Base-by-base conservation (phyloP, 768 basidiomycete genomes). In the Leccinum barrowsii region DNA sequence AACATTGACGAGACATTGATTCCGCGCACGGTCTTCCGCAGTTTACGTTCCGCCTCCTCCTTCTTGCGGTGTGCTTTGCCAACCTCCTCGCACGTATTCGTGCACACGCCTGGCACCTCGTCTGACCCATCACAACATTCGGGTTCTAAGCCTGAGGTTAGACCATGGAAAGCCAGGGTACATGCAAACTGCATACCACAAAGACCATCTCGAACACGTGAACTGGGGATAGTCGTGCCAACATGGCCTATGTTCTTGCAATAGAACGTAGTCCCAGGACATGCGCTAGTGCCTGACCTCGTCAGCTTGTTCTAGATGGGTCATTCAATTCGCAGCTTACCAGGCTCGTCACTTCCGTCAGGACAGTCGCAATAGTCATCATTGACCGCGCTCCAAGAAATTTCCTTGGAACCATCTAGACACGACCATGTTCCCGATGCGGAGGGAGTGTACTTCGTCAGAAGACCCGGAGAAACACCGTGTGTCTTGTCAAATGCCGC, bases 71-170 rank as follows among this genome's bases (percentile, higher is more conserved):
- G 84, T 32, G 67, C 83, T 58, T 84, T 82, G 1, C 94, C 94
- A 47, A 90, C 79, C 67, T 88, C 84, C 50, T 80, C 78, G 70
- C 97, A 99, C 3, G 74, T 75, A 71, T 97, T 86, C 35, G 80
- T 74, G 71, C 97, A 99, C 15, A 88, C 78, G 17, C 93, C 93
- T 10, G 82, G 73, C 24, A 78, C 81, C 75, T 99, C 97, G 73
- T 99, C 96, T 0, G 94, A 93, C 12, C 96, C 96, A 65, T 99
- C 96, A 67, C 96, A 99, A 66, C 96, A 99, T 69, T 92, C 84
- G 1, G 82, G 80, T 70, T 99, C 96, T 97, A 63, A 63, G 19
- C 4, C 15, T 11, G 11, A 5, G 21, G 50, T 76, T 44, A 73
- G 64, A 52, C 28, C 35, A 32, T 21, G 32, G 1, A 28, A 19